Percentiles rank a stretch among this genome's conserved stretches.
Conservation (phyloP, 1,284 basidiomycete genomes). For the Austroboletus novae-zelandiae region DNA sequence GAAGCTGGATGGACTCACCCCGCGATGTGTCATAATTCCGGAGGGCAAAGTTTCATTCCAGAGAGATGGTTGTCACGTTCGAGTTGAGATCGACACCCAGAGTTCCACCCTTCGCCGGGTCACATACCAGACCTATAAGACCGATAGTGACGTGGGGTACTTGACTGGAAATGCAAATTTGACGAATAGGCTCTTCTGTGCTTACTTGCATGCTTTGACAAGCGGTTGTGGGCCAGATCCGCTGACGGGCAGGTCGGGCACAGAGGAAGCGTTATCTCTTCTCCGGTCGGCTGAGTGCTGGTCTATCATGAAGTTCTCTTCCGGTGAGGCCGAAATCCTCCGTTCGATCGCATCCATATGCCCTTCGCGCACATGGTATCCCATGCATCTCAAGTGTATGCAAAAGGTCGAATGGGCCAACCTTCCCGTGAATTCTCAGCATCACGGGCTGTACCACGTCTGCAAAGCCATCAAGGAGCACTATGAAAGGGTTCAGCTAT, state of each 20-base stretch:
- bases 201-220: conserved; percentile 48
- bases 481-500: conserved; percentile 15
- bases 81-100: conserved; percentile 21
- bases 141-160: conserved; percentile 40
- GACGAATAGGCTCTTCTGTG: conserved; percentile 36
- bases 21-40: conserved; percentile 41
- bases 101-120: conserved; percentile 8
- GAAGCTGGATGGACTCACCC: conserved; percentile 1
- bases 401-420: conserved; percentile 25
- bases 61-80: conserved; percentile 21
- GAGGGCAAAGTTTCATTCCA: conserved; percentile 31
- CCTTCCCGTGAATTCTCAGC: conserved; percentile 31
- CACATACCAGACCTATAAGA: conserved; percentile 37
- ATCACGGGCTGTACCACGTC: conserved; percentile 29
- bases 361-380: conserved; percentile 19
- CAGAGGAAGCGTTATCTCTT: conserved; percentile 43
- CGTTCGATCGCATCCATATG: conserved; percentile 34
- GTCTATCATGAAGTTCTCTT: conserved; percentile 39
- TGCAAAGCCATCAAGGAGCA: conserved; percentile 33
- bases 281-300: conserved; percentile 37
- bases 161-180: conserved; percentile 37
- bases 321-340: conserved; percentile 33
- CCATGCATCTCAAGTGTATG: conserved; percentile 33
- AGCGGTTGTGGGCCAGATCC: conserved; percentile 42
- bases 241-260: conserved; percentile 44